Conservation (phyloP, 139 green algal species). For the Tetradesmus lagerheimii region DNA sequence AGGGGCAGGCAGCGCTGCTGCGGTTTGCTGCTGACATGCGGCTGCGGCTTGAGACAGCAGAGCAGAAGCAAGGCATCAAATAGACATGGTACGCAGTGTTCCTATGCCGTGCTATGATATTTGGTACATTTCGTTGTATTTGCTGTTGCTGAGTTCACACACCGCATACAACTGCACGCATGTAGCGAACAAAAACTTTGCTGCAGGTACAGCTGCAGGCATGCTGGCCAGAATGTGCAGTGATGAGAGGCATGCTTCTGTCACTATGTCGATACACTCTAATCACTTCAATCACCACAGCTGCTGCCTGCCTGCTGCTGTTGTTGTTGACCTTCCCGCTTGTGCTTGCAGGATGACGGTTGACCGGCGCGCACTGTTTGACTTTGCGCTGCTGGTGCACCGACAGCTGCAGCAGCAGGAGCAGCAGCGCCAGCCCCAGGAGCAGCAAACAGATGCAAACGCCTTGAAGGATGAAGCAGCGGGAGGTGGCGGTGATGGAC, state of each 20-base stretch:
- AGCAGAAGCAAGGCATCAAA: background rate
- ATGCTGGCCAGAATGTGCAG: background rate
- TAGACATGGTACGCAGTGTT: background rate
- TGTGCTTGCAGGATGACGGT: slow-evolving; percentile 18
- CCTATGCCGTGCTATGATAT: too few relatives aligned
- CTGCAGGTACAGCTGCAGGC: too few relatives aligned
- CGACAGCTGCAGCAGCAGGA: slow-evolving; percentile 29
- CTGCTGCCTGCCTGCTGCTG: background rate
- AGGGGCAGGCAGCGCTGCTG: background rate
- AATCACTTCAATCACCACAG: too few relatives aligned
- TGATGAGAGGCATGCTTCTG: too few relatives aligned
- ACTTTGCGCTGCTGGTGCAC: slow-evolving; percentile 13
- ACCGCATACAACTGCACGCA: too few relatives aligned
- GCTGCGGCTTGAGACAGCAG: background rate
- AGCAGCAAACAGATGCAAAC: background rate
- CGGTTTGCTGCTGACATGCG: slow-evolving; percentile 3
- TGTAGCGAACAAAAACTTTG: too few relatives aligned
- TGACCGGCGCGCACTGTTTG: slow-evolving; percentile 18
- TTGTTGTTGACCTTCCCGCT: background rate
- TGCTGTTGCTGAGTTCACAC: too few relatives aligned
- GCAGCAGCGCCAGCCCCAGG: slow-evolving; percentile 33
- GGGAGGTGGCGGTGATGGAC: background rate
- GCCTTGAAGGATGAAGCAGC: too few relatives aligned
- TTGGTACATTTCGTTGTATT: background rate
- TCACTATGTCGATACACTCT: too few relatives aligned